Base-by-base conservation (phyloP, 1,139 yeast species). In the Yamadazyma jaroonii region DNA sequence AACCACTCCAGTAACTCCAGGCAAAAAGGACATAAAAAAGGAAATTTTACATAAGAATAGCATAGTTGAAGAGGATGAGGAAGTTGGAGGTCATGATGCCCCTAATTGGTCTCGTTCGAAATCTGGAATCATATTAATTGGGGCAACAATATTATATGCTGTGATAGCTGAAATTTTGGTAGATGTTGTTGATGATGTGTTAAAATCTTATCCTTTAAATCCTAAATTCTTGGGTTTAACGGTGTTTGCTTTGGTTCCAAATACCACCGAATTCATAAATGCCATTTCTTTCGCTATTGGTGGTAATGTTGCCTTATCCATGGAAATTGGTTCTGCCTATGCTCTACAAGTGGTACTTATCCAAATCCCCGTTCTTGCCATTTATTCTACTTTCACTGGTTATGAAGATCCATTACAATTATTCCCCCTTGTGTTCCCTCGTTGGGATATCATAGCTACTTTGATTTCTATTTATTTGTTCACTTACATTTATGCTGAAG, bases 241-340 rank as follows among this genome's bases (percentile, higher is more conserved):
- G 0, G 85, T 92, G 1, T 92, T 94, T 67, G 97, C 98, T 0
- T 68, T 94, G 38, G 97, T 94, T 25, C 98, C 98, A 9, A 92
- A 90, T 56, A 89, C 97, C 4, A 92, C 99, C 0, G 98, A 92
- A 62, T 94, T 92, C 54, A 74, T 94, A 46, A 94, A 92, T 61
- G 99, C 98, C 52, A 90, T 92, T 43, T 89, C 97, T 10, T 92
- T 92, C 67, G 98, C 99, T 0, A 79, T 88, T 52, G 81, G 94
- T 48, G 99, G 98, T 2, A 92, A 92, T 49, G 96, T 94, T 41
- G 96, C 98, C 0, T 70, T 92, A 35, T 84, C 94, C 2, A 87
- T 92, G 96, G 99, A 92, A 59, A 92, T 92, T 59, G 98, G 99
- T 46, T 84, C 95, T 48, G 98, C 98, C 0, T 92, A 92, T 57